phyloP scores from a whole-genome alignment of 2,329 filamentous ascomycete genomes.

The Zarea fungicola region DNA sequence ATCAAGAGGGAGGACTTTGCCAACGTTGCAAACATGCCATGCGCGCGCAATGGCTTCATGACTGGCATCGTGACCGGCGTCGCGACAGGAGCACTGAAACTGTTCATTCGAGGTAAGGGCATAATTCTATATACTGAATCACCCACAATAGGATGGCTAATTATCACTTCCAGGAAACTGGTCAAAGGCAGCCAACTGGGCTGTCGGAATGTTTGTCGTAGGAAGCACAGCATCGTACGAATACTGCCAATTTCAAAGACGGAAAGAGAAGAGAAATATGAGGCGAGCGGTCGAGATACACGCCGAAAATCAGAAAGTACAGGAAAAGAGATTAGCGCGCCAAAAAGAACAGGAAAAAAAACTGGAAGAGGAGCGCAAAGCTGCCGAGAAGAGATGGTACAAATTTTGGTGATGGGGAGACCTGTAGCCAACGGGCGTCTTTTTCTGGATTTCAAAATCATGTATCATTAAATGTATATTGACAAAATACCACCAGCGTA shows the following conservation, averaged over 20 bases:
- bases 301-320: constrained; percentile 45
- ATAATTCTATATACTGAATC: no score
- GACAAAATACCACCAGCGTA: constrained; percentile 1
- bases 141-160: no score
- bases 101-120: constrained; percentile 66
- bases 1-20: constrained; percentile 66
- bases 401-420: constrained; percentile 44
- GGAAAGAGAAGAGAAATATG: constrained; percentile 76
- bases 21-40: constrained; percentile 72
- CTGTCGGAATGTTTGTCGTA: constrained; percentile 69
- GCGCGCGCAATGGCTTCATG: constrained; percentile 75
- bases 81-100: constrained; percentile 66
- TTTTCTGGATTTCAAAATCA: neutral
- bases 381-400: constrained; percentile 45
- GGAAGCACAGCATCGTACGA: constrained; percentile 72
- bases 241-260: constrained; percentile 71
- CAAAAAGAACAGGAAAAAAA: constrained; percentile 32
- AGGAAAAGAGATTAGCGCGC: constrained; percentile 34
- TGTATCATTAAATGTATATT: constrained; percentile 12
- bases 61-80: constrained; percentile 79
- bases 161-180: neutral
- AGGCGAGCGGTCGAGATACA: constrained; percentile 70
- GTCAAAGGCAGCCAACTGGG: constrained; percentile 69
- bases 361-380: constrained; percentile 28
- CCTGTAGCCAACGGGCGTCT: neutral